A percentile compares a stretch with the other conserved stretches of the same genome.
Conservation (phyloP, 2,329 filamentous ascomycete genomes). For the Aschersonia sp. region DNA sequence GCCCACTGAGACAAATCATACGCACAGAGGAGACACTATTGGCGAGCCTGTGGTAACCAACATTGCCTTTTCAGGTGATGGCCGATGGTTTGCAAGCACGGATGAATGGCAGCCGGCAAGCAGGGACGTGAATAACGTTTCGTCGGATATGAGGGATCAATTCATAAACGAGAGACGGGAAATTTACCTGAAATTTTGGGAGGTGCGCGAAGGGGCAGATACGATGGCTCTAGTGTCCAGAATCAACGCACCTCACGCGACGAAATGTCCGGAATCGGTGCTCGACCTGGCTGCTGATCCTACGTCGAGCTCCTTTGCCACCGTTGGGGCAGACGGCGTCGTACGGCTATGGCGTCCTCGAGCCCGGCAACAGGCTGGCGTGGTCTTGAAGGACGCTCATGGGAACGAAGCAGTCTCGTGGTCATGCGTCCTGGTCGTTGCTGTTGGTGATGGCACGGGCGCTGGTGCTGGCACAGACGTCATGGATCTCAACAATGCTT, state of each 20-base stretch:
- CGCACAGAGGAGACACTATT: conserved; percentile 56
- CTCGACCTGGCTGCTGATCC: conserved; percentile 64
- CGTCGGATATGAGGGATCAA: conserved; percentile 21
- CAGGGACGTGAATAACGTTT: conserved; percentile 44
- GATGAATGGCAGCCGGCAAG: conserved; percentile 77
- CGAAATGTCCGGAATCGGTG: conserved; percentile 40
- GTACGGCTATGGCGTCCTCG: conserved; percentile 74
- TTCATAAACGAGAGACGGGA: conserved; percentile 46
- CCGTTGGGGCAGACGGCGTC: conserved; percentile 65
- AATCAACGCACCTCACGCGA: conserved; percentile 68
- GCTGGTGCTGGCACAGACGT: conserved; percentile 21
- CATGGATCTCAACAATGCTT: conserved; percentile 11
- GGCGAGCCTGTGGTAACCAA: conserved; percentile 65
- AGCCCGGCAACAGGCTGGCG: conserved; percentile 52
- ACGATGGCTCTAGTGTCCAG: conserved; percentile 66
- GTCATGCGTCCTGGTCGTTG: conserved; percentile 50
- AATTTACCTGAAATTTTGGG: conserved; percentile 84
- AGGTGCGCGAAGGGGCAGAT: conserved; percentile 40
- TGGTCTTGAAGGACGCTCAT: conserved; percentile 43
- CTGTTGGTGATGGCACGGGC: conserved; percentile 35
- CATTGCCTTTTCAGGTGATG: conserved; percentile 64
- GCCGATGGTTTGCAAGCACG: conserved; percentile 79
- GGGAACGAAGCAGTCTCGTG: conserved; percentile 55
- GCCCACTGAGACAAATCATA: conserved; percentile 65
- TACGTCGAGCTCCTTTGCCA: conserved; percentile 58